These are phyloP conservation scores for Pichia kudriavzevii DNA, from an alignment of 1,139 yeast species.

Conservation along the genomic window DNA sequence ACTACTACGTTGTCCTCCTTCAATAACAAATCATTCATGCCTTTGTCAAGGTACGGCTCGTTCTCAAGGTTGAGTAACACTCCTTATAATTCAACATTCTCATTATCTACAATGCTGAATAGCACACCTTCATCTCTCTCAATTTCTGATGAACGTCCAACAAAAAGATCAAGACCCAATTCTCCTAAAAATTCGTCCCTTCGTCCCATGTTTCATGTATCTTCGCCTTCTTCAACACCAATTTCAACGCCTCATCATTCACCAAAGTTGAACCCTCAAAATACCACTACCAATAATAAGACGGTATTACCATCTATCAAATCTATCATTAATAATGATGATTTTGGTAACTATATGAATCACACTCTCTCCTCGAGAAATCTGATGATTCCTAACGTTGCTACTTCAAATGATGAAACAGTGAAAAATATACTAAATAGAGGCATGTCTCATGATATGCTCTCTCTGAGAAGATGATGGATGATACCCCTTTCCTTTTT, in stretches of 20 bases:
- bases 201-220: slow-evolving; percentile 20
- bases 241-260: slow-evolving; percentile 29
- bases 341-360: too few species aligned
- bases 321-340: too few species aligned
- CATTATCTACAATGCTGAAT: slow-evolving; percentile 22
- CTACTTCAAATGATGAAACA: slow-evolving; percentile 21
- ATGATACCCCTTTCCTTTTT: background rate
- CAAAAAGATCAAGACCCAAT: slow-evolving; percentile 66
- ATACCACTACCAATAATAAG: too few species aligned
- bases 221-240: slow-evolving; percentile 29
- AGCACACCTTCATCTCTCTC: too few species aligned
- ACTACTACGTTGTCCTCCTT: slow-evolving; percentile 23
- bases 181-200: slow-evolving; percentile 45
- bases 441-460: slow-evolving; percentile 23
- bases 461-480: slow-evolving; percentile 8
- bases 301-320: too few species aligned
- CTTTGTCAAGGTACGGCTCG: slow-evolving; percentile 6
- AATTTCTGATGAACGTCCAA: slow-evolving; percentile 10
- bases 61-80: slow-evolving; percentile 3
- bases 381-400: too few species aligned
- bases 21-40: slow-evolving; percentile 4
- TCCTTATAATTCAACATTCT: slow-evolving; percentile 18
- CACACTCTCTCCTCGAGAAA: too few species aligned
- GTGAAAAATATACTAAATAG: slow-evolving; percentile 23
- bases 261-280: slow-evolving; percentile 26